These are phyloP conservation scores for Penicillium sp. DNA, from an alignment of 2,329 filamentous ascomycete species.

Conservation along the genomic window DNA sequence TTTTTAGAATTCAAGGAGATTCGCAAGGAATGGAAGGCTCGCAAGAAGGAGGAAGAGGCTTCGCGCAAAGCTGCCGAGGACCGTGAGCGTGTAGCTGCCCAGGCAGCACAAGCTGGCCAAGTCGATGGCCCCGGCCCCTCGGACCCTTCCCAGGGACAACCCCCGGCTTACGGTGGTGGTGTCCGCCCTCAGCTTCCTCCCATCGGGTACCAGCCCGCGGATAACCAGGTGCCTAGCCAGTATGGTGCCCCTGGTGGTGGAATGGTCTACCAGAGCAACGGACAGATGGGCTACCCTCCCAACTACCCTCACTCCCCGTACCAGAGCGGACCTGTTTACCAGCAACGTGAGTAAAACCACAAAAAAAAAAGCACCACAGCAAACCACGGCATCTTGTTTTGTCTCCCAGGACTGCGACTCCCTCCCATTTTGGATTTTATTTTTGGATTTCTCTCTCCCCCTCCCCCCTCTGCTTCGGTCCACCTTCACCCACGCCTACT, in stretches of 20 bases:
- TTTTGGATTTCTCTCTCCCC: conserved; percentile 7
- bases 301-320: conserved; percentile 58
- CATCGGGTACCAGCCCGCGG: conserved; percentile 70
- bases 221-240: conserved; percentile 60
- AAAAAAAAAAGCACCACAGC: conserved; percentile 14
- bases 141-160: conserved; percentile 54
- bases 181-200: conserved; percentile 72
- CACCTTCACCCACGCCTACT: conserved; percentile 2
- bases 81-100: conserved; percentile 68
- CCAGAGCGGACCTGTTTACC: conserved; percentile 55
- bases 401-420: conserved; percentile 26
- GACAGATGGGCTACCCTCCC: conserved; percentile 52
- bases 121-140: conserved; percentile 52
- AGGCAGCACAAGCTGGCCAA: conserved; percentile 47
- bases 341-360: conserved; percentile 52
- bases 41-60: conserved; percentile 98
- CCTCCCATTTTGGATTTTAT: conserved; percentile 1
- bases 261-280: conserved; percentile 55
- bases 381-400: conserved; percentile 22
- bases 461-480: conserved; percentile 18
- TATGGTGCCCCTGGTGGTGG: conserved; percentile 65
- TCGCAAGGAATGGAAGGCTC: conserved; percentile 97
- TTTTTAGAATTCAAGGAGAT: conserved; percentile 94
- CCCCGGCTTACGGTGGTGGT: conserved; percentile 52
- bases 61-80: conserved; percentile 90